Conservation (phyloP, 2,329 filamentous ascomycete genomes). For the Aspergillus pseudoglaucus region DNA sequence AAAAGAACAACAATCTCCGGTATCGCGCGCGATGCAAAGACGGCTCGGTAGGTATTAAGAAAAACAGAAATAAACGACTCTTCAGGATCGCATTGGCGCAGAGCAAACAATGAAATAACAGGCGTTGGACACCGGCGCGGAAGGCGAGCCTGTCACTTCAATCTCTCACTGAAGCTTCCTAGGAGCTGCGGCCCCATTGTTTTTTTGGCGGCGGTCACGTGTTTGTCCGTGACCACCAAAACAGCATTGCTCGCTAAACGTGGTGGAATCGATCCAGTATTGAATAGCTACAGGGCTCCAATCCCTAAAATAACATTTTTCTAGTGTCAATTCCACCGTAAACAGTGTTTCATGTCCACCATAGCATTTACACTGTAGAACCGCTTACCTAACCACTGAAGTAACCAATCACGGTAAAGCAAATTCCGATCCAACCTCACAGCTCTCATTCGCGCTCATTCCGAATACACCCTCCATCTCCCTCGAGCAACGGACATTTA, state of each 20-base stretch:
- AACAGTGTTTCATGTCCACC: neutral
- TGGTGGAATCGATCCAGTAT: no score
- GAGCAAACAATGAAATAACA: neutral
- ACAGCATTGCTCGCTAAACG: no score
- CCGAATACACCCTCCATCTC: neutral
- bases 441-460: neutral
- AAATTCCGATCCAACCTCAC: conserved; percentile 22
- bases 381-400: neutral
- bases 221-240: neutral
- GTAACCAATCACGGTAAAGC: conserved; percentile 28
- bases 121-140: neutral
- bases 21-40: no score
- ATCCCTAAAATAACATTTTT: neutral
- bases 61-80: no score
- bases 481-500: no score
- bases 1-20: no score
- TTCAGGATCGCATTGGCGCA: no score
- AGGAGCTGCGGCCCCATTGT: neutral
- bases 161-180: neutral
- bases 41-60: no score
- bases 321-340: neutral
- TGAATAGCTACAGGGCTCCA: no score
- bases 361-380: neutral
- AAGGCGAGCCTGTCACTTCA: neutral
- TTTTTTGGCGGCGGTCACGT: neutral